phyloP scores from a whole-genome alignment of 129 eudicot species.

The Flaveria bidentis region DNA sequence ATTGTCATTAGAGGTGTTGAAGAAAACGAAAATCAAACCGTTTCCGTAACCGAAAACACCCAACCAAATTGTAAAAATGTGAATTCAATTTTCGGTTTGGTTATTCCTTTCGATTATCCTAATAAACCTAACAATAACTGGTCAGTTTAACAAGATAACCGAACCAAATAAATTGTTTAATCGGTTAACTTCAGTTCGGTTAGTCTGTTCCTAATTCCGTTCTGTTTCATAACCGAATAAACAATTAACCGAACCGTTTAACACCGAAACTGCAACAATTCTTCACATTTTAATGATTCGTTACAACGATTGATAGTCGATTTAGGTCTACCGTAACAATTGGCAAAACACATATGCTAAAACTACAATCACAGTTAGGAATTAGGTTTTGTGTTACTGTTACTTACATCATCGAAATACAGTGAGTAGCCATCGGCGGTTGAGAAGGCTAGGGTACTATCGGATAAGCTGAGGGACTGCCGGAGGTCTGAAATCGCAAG shows the following conservation, averaged over 20 bases:
- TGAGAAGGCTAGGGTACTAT: constrained; percentile 34
- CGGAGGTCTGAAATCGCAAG: constrained; percentile 72
- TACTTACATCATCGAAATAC: constrained; percentile 83
- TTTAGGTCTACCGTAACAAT: neutral
- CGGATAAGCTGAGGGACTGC: constrained; percentile 49
- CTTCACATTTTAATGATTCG: neutral
- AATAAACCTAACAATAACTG: no score
- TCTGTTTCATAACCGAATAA: no score
- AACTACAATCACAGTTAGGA: neutral
- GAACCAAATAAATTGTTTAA: no score
- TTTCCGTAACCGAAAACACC: no score
- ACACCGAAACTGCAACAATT: neutral
- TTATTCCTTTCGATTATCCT: no score
- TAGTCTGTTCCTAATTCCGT: no score
- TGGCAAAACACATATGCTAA: neutral
- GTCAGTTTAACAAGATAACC: no score
- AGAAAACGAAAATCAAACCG: no score
- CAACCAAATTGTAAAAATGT: no score
- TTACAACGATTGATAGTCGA: neutral
- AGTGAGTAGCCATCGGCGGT: constrained; percentile 67
- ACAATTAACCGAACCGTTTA: no score
- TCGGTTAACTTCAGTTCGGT: no score
- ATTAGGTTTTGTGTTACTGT: constrained; percentile 5
- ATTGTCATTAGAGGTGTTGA: neutral
- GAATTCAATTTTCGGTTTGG: no score